Evolutionary conservation across 2,329 filamentous ascomycete species (phyloP).

Genomic region (Cladophialophora exuberans): DNA sequence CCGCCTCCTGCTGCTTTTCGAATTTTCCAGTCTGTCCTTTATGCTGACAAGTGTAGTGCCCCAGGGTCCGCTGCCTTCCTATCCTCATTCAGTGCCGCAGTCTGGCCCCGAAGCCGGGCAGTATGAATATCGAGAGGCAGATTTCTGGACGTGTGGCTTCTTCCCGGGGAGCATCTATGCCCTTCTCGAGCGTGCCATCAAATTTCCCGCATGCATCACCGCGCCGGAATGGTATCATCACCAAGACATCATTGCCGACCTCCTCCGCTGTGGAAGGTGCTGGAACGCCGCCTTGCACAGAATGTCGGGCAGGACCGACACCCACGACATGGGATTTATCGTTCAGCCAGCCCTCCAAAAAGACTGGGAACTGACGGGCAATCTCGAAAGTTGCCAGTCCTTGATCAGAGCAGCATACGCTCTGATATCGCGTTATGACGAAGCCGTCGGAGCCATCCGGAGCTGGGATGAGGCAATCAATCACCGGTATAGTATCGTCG

Average conservation of each 20-base stretch:
- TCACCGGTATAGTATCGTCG: conserved; percentile 32
- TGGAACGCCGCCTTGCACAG: conserved; percentile 34
- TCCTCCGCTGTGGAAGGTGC: neutral
- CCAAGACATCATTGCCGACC: neutral
- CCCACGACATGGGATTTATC: conserved; percentile 61
- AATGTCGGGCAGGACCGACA: conserved; percentile 51
- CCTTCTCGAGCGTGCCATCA: conserved; percentile 27
- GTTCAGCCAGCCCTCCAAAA: conserved; percentile 52
- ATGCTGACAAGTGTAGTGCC: too few species aligned
- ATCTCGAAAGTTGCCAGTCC: neutral
- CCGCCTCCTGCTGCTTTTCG: too few species aligned
- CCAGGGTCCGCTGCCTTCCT: neutral
- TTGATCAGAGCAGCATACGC: neutral
- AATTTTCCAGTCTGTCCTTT: too few species aligned
- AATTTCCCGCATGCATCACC: neutral
- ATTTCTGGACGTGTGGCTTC: conserved; percentile 36
- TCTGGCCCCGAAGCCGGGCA: too few species aligned
- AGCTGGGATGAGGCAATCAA: neutral
- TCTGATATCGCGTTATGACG: neutral
- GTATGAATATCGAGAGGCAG: conserved; percentile 20
- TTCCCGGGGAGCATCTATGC: conserved; percentile 31
- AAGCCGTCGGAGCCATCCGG: neutral
- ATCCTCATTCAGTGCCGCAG: neutral
- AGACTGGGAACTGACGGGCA: conserved; percentile 51
- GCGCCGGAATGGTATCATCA: neutral